Percentiles rank a stretch among this genome's conserved stretches.
Conservation (phyloP, 2,329 filamentous ascomycete genomes). For the Sarocladium brachiariae region DNA sequence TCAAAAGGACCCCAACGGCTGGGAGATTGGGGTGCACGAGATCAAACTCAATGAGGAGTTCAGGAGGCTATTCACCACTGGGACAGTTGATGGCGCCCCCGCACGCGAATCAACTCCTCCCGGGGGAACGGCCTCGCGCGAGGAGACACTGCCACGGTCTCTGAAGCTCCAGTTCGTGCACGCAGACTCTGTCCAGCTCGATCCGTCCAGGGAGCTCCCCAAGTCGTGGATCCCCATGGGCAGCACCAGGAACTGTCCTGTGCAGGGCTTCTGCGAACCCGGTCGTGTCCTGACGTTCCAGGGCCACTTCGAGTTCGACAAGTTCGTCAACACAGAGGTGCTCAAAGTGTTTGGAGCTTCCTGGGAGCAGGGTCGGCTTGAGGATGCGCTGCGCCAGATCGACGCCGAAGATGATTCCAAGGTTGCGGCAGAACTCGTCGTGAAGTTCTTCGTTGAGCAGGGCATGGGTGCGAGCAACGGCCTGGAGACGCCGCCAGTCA, state of each 20-base stretch:
- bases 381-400: slow-evolving; percentile 11
- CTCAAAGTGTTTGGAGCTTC: slow-evolving; percentile 26
- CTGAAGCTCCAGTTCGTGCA: slow-evolving; percentile 31
- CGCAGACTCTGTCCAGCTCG: slow-evolving; percentile 21
- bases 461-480: not conserved
- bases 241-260: slow-evolving; percentile 21
- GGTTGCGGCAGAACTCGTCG: slow-evolving; percentile 15
- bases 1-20: slow-evolving; percentile 21
- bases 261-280: slow-evolving; percentile 32
- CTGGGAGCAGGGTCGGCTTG: slow-evolving; percentile 13
- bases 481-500: slow-evolving; percentile 2
- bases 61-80: not conserved
- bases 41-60: slow-evolving; percentile 20
- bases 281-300: slow-evolving; percentile 33
- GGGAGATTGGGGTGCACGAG: slow-evolving; percentile 24
- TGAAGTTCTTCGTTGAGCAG: slow-evolving; percentile 14
- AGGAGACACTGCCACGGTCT: not conserved
- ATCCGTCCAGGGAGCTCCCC: slow-evolving; percentile 11
- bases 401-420: slow-evolving; percentile 16
- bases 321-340: slow-evolving; percentile 30
- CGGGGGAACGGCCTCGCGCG: no score
- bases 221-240: slow-evolving; percentile 18
- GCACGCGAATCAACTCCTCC: not conserved
- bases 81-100: not conserved
- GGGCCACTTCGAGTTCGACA: slow-evolving; percentile 37